phyloP scores from a whole-genome alignment of 202 grass and related monocot genomes.

The Schoenoplectus triqueter region DNA sequence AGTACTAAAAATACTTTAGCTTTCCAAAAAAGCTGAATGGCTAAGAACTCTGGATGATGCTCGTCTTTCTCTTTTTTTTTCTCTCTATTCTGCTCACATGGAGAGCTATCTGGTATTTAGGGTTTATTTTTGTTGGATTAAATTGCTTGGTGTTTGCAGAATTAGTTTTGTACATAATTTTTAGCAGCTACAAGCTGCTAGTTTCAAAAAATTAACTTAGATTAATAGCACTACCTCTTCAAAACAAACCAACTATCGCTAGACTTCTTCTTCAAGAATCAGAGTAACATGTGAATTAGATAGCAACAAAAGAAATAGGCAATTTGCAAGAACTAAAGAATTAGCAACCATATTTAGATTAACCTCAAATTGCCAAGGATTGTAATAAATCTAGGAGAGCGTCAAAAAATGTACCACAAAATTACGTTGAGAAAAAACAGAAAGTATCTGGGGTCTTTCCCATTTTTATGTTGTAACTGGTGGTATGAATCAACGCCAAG shows the following conservation, averaged over 20 bases:
- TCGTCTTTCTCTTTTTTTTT: no score
- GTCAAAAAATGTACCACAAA: not conserved
- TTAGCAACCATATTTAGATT: not conserved
- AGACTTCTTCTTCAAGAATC: not conserved
- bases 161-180: not conserved
- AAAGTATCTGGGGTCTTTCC: not conserved
- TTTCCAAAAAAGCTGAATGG: no score
- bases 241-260: not conserved
- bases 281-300: not conserved
- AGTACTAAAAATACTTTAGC: no score
- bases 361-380: not conserved
- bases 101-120: not conserved
- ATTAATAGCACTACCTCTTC: slow-evolving; percentile 25
- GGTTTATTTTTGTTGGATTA: not conserved
- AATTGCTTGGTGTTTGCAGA: not conserved
- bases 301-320: not conserved
- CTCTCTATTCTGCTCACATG: not conserved
- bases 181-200: not conserved
- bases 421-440: not conserved
- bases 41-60: no score
- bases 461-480: not conserved
- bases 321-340: not conserved
- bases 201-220: not conserved
- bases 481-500: not conserved
- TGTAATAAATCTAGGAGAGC: not conserved